Evolutionary conservation across 2,329 filamentous ascomycete species (phyloP).

Genomic region (Phyllosticta citriasiana): DNA sequence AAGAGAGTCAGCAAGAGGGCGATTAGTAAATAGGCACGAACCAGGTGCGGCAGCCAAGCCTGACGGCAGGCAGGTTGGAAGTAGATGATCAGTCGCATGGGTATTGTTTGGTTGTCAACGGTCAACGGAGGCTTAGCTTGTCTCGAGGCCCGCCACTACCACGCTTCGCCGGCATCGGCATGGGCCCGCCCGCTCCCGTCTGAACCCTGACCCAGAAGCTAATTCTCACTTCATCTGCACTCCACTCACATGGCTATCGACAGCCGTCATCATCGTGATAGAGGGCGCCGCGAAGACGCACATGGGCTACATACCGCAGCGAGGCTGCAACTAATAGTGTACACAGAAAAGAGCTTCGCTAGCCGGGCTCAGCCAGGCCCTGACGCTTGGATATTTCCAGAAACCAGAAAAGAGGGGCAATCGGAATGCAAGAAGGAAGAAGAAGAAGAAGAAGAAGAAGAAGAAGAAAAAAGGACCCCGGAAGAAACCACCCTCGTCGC

Average conservation of each 20-base stretch:
- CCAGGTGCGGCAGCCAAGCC: no score
- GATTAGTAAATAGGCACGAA: no score
- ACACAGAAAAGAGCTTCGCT: not conserved
- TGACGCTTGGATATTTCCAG: not conserved
- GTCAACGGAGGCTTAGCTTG: no score
- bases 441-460: not conserved
- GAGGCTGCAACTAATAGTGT: not conserved
- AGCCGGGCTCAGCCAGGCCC: not conserved
- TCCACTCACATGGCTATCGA: not conserved
- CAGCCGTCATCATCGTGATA: not conserved
- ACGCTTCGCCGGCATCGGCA: not conserved
- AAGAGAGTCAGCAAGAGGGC: no score
- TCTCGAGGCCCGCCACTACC: not conserved
- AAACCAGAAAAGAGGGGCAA: not conserved
- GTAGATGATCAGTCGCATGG: no score
- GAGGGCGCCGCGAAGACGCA: not conserved
- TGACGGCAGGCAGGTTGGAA: no score
- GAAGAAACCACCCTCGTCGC: not conserved
- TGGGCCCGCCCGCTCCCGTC: not conserved
- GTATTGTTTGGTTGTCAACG: no score
- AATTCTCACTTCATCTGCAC: not conserved
- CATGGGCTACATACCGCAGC: not conserved
- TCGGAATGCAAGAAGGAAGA: not conserved
- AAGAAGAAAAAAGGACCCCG: not conserved
- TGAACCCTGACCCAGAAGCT: not conserved